These are phyloP conservation scores for Podaxis mareebaensis DNA, from an alignment of 768 basidiomycete genomes.

Conservation along the genomic window DNA sequence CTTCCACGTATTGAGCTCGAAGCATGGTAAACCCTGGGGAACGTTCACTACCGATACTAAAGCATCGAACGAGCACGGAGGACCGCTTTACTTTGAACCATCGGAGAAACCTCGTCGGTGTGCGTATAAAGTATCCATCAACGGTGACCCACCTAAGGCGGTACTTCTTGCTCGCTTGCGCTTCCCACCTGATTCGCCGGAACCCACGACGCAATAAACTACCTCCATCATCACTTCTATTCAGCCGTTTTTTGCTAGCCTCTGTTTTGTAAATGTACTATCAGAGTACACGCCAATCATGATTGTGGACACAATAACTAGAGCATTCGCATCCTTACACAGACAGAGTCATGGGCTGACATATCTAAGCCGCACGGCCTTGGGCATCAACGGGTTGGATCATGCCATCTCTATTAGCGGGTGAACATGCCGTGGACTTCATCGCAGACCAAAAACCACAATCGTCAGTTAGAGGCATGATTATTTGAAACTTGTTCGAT, in stretches of 20 bases:
- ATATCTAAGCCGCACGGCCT: too few species aligned
- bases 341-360: too few species aligned
- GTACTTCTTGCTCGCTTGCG: constrained; percentile 18
- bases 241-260: background rate
- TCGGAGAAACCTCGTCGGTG: constrained; percentile 5
- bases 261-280: background rate
- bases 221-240: background rate
- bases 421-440: too few species aligned
- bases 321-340: too few species aligned
- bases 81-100: constrained; percentile 11
- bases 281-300: background rate
- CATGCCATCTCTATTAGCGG: too few species aligned
- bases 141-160: constrained; percentile 16
- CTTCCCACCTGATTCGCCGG: constrained; percentile 14
- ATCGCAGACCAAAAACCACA: too few species aligned
- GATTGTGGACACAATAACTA: too few species aligned
- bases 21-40: constrained; percentile 69
- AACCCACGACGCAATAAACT: constrained; percentile 16
- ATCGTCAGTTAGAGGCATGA: too few species aligned
- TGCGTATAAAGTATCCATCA: constrained; percentile 18
- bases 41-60: constrained; percentile 62
- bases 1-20: constrained; percentile 68
- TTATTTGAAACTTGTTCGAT: too few species aligned
- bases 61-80: constrained; percentile 31
- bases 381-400: too few species aligned